Base-by-base conservation (phyloP, 1,284 basidiomycete species). In the Caloboletus firmus region DNA sequence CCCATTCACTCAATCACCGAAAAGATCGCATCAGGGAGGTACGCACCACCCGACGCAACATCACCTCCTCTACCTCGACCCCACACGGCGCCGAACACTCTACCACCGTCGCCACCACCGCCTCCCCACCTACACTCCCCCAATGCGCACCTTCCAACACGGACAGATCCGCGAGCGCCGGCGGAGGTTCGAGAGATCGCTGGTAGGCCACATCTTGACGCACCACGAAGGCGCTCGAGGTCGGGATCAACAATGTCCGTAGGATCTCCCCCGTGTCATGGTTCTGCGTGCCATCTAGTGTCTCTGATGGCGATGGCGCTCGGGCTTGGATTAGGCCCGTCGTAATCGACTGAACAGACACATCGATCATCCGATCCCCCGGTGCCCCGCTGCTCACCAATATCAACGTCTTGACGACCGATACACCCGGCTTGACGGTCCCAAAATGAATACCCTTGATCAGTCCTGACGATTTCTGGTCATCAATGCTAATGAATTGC, bases 391-490 rank as follows among this genome's bases (percentile, higher is more conserved):
- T 74, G 59, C 79, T 83, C 45, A 74, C 69, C 36, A 92, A 72
- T 59, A 79, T 72, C 41, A 93, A 66, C 10, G 81, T 85, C 65
- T 87, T 89, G 44, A 77, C 59, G 4, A 75, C 73, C 31, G 74
- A 79, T 5, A 74, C 76, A 1, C 83, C 83, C 0, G 89, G 82
- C 1, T 73, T 59, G 15, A 93, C 68, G 2, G 69, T 66, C n/a
- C 89, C 89, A 56, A 89, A 79, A 8, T 73, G 68, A 43, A 92
- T 71, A 20, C 83, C 87, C 62, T 89, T 91, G 72, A 93, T 83
- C 43, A 93, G 73, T 42, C 84, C 82, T 3, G 84, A 76, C 1
- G 89, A 89, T 9, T 72, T 74, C 56, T 89, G 76, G 2, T 79
- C 79, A 45, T 83, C 85, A 40, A 91, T 65, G 4, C 73, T 66